These are phyloP conservation scores for Saccharomyces pastorianus DNA, from an alignment of 1,139 yeast genomes.

Conservation along the genomic window DNA sequence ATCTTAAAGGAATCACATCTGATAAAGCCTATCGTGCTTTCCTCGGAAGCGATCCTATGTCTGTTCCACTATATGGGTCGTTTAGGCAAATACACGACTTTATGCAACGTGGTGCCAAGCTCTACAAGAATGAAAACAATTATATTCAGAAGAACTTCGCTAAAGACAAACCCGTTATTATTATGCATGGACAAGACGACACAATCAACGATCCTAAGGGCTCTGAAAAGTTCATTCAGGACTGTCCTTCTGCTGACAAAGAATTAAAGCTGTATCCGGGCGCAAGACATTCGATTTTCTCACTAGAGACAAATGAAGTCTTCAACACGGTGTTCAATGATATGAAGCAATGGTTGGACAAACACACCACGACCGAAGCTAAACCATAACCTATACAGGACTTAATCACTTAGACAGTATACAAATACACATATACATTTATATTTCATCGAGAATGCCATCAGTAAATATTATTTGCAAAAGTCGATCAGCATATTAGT, in stretches of 20 bases:
- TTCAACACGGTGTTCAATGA: conserved; percentile 20
- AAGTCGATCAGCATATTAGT: not conserved
- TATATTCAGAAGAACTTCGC: conserved; percentile 40
- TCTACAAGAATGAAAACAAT: conserved; percentile 25
- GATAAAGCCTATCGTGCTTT: conserved; percentile 44
- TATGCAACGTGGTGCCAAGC: conserved; percentile 34
- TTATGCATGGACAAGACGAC: conserved; percentile 50
- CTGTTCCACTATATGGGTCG: conserved; percentile 40
- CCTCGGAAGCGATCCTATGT: conserved; percentile 39
- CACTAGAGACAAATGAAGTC: conserved; percentile 24
- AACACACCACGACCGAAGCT: not conserved
- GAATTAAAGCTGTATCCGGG: conserved; percentile 32
- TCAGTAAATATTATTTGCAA: not conserved
- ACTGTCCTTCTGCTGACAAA: conserved; percentile 30
- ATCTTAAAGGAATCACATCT: conserved; percentile 47
- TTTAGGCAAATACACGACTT: conserved; percentile 55
- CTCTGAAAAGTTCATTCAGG: conserved; percentile 40
- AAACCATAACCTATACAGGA: not conserved
- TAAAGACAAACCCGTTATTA: conserved; percentile 41
- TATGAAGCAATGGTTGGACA: conserved; percentile 20
- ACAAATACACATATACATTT: not conserved
- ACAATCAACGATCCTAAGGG: conserved; percentile 50
- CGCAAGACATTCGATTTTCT: conserved; percentile 32
- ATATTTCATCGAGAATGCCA: not conserved
- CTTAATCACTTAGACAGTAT: not conserved